These are phyloP conservation scores for Vanrija sp. DNA, from an alignment of 1,284 basidiomycete genomes.

Conservation along the genomic window DNA sequence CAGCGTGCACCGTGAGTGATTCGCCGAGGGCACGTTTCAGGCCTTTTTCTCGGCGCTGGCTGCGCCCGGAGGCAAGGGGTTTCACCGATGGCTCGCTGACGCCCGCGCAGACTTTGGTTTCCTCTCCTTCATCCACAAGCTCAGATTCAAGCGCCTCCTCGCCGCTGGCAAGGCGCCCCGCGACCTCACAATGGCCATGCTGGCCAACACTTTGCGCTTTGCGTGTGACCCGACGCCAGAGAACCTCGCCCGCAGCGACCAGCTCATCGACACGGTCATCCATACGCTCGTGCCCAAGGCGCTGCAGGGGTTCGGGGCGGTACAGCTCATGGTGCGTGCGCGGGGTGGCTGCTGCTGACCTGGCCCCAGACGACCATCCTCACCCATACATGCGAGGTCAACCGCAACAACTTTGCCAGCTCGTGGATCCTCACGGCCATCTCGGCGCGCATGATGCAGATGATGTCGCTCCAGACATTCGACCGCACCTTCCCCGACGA, in stretches of 20 bases:
- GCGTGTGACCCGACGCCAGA: constrained; percentile 1
- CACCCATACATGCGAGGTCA: constrained; percentile 2
- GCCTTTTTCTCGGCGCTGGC: too few relatives aligned
- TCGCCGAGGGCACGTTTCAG: too few relatives aligned
- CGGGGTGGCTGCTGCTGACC: neutral
- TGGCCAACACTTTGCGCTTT: constrained; percentile 13
- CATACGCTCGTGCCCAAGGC: neutral
- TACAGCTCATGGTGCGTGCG: constrained; percentile 14
- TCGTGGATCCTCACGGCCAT: constrained; percentile 15
- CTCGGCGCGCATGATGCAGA: constrained; percentile 18
- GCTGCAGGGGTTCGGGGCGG: constrained; percentile 13
- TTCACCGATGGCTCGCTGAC: neutral
- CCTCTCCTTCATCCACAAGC: constrained; percentile 18
- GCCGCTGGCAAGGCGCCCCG: constrained; percentile 6
- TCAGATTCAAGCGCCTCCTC: constrained; percentile 12
- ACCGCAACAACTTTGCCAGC: constrained; percentile 10
- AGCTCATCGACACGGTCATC: constrained; percentile 1
- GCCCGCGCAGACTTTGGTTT: constrained; percentile 14
- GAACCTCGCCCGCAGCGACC: constrained; percentile 6
- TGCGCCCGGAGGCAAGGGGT: too few relatives aligned
- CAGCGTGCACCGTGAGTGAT: constrained; percentile 16
- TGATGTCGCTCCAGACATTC: constrained; percentile 17
- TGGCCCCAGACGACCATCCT: constrained; percentile 5
- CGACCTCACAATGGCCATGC: constrained; percentile 13
- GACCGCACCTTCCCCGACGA: constrained; percentile 10